Evolutionary conservation across 2,329 filamentous ascomycete genomes (phyloP).

Genomic region (Botrytis fragariae): DNA sequence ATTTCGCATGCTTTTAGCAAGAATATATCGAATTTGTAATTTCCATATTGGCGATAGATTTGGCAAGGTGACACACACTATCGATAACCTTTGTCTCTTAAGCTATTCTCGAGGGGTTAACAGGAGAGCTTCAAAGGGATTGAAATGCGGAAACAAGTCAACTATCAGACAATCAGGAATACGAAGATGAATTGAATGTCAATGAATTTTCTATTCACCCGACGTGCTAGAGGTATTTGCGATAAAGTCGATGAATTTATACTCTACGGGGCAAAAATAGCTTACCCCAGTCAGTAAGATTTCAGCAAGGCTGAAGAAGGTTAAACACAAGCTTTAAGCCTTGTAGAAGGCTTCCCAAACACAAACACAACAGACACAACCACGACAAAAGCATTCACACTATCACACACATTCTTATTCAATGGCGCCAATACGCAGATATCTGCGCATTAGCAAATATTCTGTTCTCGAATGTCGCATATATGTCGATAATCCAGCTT

Average conservation of each 20-base stretch:
- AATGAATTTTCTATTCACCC: not conserved
- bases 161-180: not conserved
- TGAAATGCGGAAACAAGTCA: not conserved
- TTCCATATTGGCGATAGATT: not conserved
- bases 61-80: not conserved
- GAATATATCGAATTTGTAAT: not conserved
- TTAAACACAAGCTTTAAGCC: not conserved
- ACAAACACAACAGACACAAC: not conserved
- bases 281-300: not conserved
- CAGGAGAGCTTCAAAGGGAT: not conserved
- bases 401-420: not conserved
- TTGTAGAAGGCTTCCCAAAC: not conserved
- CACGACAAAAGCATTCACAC: not conserved
- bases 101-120: not conserved
- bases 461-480: constrained; percentile 96
- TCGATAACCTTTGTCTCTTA: not conserved
- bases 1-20: not conserved
- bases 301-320: not conserved
- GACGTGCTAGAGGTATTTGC: not conserved
- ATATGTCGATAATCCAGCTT: constrained; percentile 86
- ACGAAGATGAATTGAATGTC: not conserved
- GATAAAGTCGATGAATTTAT: not conserved
- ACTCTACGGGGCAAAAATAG: not conserved
- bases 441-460: constrained; percentile 86
- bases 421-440: constrained; percentile 87